These are phyloP conservation scores for Mycena citricolor DNA, from an alignment of 1,284 basidiomycete species.

Conservation along the genomic window DNA sequence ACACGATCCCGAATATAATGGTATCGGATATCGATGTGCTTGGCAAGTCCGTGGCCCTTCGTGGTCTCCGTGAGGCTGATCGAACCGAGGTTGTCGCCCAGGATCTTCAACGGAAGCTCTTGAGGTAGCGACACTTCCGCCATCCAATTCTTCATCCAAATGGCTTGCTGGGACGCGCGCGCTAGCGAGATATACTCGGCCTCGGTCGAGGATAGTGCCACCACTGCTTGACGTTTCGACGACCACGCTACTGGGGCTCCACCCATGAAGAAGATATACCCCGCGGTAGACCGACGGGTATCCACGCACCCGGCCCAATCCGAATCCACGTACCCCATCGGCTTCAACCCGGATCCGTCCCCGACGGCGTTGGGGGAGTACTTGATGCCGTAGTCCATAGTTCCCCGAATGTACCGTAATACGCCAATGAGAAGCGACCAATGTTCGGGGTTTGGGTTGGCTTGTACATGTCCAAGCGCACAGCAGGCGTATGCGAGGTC, in stretches of 20 bases:
- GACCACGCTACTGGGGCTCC: constrained; percentile 20
- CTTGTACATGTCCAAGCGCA: constrained; percentile 2
- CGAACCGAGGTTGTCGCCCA: constrained; percentile 12
- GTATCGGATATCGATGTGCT: constrained; percentile 8
- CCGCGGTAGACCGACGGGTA: constrained; percentile 11
- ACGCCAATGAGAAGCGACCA: constrained; percentile 7
- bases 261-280: constrained; percentile 17
- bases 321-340: constrained; percentile 10
- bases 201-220: background rate
- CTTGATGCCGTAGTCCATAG: constrained; percentile 4
- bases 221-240: constrained; percentile 12
- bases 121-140: constrained; percentile 1
- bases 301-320: constrained; percentile 12
- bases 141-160: constrained; percentile 8
- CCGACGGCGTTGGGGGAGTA: too few relatives aligned
- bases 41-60: constrained; percentile 3
- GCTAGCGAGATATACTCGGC: constrained; percentile 6
- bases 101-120: background rate
- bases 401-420: constrained; percentile 1
- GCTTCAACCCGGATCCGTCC: constrained; percentile 10
- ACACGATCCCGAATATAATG: constrained; percentile 1
- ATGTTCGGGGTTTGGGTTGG: constrained; percentile 4
- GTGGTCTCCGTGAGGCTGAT: constrained; percentile 13
- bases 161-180: background rate
- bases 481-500: constrained; percentile 7